These are phyloP conservation scores for Protoeuglena noctilucae DNA, from an alignment of 139 green algal species.

Conservation along the genomic window DNA sequence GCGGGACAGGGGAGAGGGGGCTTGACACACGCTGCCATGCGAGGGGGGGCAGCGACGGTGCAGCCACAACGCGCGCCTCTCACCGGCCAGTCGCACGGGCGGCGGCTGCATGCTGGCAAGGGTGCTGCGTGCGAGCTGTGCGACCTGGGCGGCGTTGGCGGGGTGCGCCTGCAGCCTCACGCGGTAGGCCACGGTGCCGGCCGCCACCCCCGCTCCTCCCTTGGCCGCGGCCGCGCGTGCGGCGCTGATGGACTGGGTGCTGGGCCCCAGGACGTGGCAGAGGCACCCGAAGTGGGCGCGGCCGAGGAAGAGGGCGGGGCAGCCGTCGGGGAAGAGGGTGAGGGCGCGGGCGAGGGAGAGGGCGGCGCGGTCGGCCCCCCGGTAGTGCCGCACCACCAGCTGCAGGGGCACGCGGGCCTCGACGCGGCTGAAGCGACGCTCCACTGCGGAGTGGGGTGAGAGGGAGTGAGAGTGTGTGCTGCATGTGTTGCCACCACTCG, in stretches of 20 bases:
- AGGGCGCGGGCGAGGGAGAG: constrained; percentile 2
- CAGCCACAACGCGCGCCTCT: constrained; percentile 26
- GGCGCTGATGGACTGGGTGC: neutral
- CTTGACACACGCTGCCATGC: no score
- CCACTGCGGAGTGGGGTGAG: constrained; percentile 22
- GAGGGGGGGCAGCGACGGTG: constrained; percentile 38
- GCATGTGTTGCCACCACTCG: neutral
- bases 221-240: neutral
- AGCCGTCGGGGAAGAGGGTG: constrained; percentile 16
- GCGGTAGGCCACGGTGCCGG: neutral
- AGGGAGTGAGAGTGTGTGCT: neutral
- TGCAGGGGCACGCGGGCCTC: constrained; percentile 3
- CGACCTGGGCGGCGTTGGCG: constrained; percentile 8
- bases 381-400: neutral
- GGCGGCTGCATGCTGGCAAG: constrained; percentile 19
- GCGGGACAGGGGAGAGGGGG: no score
- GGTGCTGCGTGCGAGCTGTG: constrained; percentile 18
- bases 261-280: constrained; percentile 40
- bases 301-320: constrained; percentile 45
- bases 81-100: constrained; percentile 31
- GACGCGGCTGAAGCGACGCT: constrained; percentile 26
- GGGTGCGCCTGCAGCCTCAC: constrained; percentile 18
- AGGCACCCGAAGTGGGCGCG: constrained; percentile 56
- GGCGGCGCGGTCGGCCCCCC: neutral
- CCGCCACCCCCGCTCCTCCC: constrained; percentile 12